These are phyloP conservation scores for Fusarium gaditjirri DNA, from an alignment of 2,329 filamentous ascomycete genomes.

Conservation along the genomic window DNA sequence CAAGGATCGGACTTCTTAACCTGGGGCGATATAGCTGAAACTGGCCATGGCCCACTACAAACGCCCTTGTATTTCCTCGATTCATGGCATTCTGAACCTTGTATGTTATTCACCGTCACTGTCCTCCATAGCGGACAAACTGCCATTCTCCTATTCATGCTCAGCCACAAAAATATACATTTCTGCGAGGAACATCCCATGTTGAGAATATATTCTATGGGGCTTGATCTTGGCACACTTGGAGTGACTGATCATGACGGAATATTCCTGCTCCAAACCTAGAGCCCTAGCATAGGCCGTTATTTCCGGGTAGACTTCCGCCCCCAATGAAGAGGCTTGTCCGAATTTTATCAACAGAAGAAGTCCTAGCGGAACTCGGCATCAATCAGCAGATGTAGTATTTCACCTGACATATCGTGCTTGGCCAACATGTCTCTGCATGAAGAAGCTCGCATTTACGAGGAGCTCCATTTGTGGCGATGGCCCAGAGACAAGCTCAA, in stretches of 20 bases:
- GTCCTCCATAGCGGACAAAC: not conserved
- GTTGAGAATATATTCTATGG: not conserved
- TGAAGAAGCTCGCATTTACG: not conserved
- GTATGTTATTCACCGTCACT: not conserved
- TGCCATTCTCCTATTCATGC: not conserved
- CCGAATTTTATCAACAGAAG: not conserved
- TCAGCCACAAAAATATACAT: not conserved
- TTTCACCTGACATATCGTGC: not conserved
- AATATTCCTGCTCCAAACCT: not conserved
- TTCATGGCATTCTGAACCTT: not conserved
- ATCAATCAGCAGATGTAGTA: constrained; percentile 1
- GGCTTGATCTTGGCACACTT: constrained; percentile 3
- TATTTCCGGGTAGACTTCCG: not conserved
- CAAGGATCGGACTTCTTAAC: not conserved
- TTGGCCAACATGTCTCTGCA: constrained; percentile 1
- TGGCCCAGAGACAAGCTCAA: not conserved
- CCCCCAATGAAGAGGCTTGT: not conserved
- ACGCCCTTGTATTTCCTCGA: constrained; percentile 3
- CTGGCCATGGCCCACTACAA: not conserved
- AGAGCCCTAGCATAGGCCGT: not conserved
- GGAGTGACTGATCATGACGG: not conserved
- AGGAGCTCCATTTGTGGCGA: not conserved
- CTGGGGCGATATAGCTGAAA: constrained; percentile 7
- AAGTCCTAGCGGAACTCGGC: not conserved
- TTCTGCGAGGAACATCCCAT: not conserved